Evolutionary conservation across 2,329 filamentous ascomycete genomes (phyloP).

Genomic region (Trichoderma aggressivum): DNA sequence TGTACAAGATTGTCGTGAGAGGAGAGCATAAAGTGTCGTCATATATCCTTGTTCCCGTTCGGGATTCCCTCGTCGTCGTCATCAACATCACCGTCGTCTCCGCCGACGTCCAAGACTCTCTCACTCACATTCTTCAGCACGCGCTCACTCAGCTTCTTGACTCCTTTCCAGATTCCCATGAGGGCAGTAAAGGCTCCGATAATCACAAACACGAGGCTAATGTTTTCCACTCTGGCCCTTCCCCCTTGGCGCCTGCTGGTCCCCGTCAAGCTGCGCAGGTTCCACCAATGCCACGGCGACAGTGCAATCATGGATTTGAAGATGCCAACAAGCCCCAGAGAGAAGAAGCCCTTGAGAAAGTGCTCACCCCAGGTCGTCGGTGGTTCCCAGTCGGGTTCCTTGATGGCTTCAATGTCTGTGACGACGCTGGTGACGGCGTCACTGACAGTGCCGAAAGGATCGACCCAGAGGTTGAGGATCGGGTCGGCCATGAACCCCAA

Average conservation of each 20-base stretch:
- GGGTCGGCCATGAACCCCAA: constrained; percentile 92
- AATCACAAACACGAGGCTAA: constrained; percentile 75
- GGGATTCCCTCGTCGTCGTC: constrained; percentile 36
- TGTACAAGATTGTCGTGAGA: neutral
- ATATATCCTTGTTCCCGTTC: constrained; percentile 33
- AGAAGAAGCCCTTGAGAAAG: constrained; percentile 86
- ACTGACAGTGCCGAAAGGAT: constrained; percentile 64
- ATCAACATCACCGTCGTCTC: constrained; percentile 45
- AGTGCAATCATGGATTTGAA: constrained; percentile 74
- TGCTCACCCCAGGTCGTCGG: constrained; percentile 71
- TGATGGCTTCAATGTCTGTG: constrained; percentile 39
- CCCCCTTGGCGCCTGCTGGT: constrained; percentile 57
- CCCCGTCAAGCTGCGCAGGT: constrained; percentile 59
- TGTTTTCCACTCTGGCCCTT: constrained; percentile 71
- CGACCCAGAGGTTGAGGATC: constrained; percentile 82
- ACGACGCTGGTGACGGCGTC: constrained; percentile 48
- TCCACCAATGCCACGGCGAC: constrained; percentile 74
- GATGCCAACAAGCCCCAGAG: constrained; percentile 80
- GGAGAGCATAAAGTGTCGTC: constrained; percentile 15
- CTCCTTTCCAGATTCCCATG: constrained; percentile 79
- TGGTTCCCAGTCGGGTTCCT: constrained; percentile 44
- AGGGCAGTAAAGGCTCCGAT: constrained; percentile 79
- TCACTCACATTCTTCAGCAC: constrained; percentile 76
- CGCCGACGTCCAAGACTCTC: constrained; percentile 76
- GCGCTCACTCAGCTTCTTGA: constrained; percentile 68